Percentiles rank a stretch among this genome's conserved stretches.
These are phyloP conservation scores for Phlebopus sp. DNA, from an alignment of 1,284 basidiomycete genomes.

Conservation along the genomic window DNA sequence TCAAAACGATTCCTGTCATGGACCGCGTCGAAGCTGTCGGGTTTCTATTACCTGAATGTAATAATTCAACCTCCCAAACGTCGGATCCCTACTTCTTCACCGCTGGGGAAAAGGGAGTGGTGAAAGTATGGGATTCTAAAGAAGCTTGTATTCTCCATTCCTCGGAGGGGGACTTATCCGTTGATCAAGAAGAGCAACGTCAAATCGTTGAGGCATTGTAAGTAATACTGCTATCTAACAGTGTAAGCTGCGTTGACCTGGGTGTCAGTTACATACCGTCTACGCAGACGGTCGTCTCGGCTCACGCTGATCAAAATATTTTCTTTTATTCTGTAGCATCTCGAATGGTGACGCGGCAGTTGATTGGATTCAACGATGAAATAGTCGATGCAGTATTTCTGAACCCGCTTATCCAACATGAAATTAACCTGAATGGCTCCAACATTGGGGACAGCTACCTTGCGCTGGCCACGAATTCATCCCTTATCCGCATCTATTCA, in stretches of 20 bases:
- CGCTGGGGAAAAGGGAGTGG: constrained; percentile 82
- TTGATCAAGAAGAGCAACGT: constrained; percentile 73
- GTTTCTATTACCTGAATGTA: constrained; percentile 54
- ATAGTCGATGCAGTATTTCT: constrained; percentile 89
- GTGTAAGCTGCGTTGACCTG: constrained; percentile 19
- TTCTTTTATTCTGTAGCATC: constrained; percentile 78
- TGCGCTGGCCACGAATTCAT: constrained; percentile 95
- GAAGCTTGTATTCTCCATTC: constrained; percentile 63
- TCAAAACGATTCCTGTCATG: constrained; percentile 83
- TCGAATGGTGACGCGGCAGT: constrained; percentile 69
- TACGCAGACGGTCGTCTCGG: constrained; percentile 71
- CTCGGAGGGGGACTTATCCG: constrained; percentile 53
- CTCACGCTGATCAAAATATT: constrained; percentile 97
- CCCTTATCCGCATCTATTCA: constrained; percentile 86
- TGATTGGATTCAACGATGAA: constrained; percentile 98
- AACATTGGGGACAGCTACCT: constrained; percentile 63
- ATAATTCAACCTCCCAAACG: constrained; percentile 42
- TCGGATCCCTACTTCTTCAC: constrained; percentile 71
- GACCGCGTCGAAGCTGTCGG: constrained; percentile 89
- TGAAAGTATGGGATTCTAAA: constrained; percentile 82
- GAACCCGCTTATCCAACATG: constrained; percentile 37
- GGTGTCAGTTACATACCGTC: constrained; percentile 62
- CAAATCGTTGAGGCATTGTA: constrained; percentile 74
- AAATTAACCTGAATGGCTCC: constrained; percentile 14
- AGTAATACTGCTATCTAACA: constrained; percentile 32